Evolutionary conservation across 163 green algal species (phyloP).

Genomic region (Chloroidium sp.): DNA sequence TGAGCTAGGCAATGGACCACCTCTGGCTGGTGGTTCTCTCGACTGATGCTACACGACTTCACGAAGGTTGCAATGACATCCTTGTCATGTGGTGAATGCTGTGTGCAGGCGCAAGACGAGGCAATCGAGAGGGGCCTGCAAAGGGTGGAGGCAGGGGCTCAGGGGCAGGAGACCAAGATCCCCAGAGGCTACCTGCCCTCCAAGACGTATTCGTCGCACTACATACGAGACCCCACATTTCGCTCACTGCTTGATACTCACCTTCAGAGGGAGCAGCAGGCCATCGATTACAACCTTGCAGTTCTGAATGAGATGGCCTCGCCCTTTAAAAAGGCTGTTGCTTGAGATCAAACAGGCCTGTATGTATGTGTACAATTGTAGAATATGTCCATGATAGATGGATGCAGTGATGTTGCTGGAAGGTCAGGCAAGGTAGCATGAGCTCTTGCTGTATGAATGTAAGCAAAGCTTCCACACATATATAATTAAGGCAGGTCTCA

Average conservation of each 20-base stretch:
- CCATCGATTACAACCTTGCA: slow-evolving; percentile 16
- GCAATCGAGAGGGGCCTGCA: slow-evolving; percentile 61
- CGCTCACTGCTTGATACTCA: slow-evolving; percentile 24
- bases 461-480: too few species aligned
- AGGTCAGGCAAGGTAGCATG: too few species aligned
- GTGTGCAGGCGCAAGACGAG: slow-evolving; percentile 60
- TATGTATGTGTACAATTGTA: too few species aligned
- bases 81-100: background rate
- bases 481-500: too few species aligned
- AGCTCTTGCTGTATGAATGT: too few species aligned
- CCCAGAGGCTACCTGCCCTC: slow-evolving; percentile 65
- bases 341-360: too few species aligned
- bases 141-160: slow-evolving; percentile 77
- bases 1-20: background rate
- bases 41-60: background rate
- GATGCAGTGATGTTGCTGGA: too few species aligned
- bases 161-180: slow-evolving; percentile 82
- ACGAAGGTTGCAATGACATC: background rate
- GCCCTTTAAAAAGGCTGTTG: slow-evolving; percentile 11
- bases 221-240: slow-evolving; percentile 38
- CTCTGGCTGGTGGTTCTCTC: background rate
- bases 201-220: slow-evolving; percentile 51
- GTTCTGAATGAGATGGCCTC: slow-evolving; percentile 11
- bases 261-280: slow-evolving; percentile 19
- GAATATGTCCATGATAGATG: too few species aligned